Percentiles rank a stretch among this genome's conserved stretches.
Evolutionary conservation across 2,329 filamentous ascomycete species (phyloP).

Genomic region (Domatiomyces catenatus): DNA sequence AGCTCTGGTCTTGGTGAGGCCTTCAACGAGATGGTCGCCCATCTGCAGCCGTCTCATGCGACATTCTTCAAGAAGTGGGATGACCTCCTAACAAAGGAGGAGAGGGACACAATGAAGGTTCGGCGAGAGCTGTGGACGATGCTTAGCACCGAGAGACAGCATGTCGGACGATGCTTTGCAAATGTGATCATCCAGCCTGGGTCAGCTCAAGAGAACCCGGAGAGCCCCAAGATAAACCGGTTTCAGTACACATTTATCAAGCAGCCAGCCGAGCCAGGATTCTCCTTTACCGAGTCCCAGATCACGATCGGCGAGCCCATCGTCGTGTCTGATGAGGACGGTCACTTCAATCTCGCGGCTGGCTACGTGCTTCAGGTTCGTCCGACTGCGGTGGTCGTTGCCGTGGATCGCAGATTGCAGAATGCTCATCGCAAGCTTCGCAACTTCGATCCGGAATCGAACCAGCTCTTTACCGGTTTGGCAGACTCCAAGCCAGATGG

Average conservation of each 20-base stretch:
- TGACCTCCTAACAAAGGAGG: constrained; percentile 78
- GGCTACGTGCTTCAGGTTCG: constrained; percentile 72
- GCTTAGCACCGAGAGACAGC: constrained; percentile 75
- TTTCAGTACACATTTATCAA: constrained; percentile 78
- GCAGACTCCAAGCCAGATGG: constrained; percentile 44
- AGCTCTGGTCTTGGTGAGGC: constrained; percentile 65
- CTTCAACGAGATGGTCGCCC: constrained; percentile 65
- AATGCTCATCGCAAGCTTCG: constrained; percentile 62
- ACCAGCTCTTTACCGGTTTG: constrained; percentile 79
- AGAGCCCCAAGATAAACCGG: constrained; percentile 73
- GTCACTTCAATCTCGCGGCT: constrained; percentile 86
- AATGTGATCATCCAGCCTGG: constrained; percentile 71
- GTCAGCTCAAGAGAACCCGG: constrained; percentile 52
- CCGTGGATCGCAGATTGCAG: constrained; percentile 78
- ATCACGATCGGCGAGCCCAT: constrained; percentile 76
- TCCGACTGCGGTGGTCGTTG: constrained; percentile 64
- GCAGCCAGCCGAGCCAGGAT: constrained; percentile 41
- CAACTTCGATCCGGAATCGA: constrained; percentile 59
- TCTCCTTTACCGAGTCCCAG: constrained; percentile 86
- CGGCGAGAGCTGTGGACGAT: constrained; percentile 92
- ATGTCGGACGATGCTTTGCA: constrained; percentile 75
- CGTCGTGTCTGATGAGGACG: constrained; percentile 88
- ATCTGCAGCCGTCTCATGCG: constrained; percentile 58
- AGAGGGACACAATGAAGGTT: constrained; percentile 74
- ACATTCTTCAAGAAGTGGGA: constrained; percentile 95